Conservation (phyloP, 2,329 filamentous ascomycete genomes). For the Pestalotiopsis sp. region DNA sequence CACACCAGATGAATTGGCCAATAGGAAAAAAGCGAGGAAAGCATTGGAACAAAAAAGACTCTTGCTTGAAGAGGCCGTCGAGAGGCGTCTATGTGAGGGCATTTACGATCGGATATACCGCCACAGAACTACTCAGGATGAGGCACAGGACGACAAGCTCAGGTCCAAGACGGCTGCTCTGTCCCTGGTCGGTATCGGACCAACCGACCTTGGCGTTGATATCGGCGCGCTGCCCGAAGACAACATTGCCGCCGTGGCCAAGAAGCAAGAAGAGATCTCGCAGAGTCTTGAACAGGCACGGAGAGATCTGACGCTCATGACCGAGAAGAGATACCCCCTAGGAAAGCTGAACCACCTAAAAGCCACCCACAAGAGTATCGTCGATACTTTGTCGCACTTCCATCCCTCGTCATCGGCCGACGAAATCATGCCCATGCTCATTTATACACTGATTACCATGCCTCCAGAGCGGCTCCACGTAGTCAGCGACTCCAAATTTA, state of each 20-base stretch:
- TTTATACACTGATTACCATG: conserved; percentile 92
- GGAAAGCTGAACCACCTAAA: conserved; percentile 91
- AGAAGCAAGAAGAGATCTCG: conserved; percentile 69
- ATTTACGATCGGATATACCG: conserved; percentile 89
- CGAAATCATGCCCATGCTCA: conserved; percentile 94
- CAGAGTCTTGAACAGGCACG: conserved; percentile 73
- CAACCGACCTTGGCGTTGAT: conserved; percentile 82
- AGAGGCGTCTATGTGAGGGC: conserved; percentile 81
- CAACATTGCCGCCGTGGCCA: conserved; percentile 58
- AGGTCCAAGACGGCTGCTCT: conserved; percentile 92
- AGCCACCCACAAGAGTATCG: conserved; percentile 88
- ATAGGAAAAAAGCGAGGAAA: conserved; percentile 77
- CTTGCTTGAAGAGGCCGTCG: conserved; percentile 87
- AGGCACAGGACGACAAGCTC: conserved; percentile 91
- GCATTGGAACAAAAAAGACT: conserved; percentile 76
- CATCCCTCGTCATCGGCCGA: conserved; percentile 87
- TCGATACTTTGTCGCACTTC: conserved; percentile 76
- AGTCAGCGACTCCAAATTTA: conserved; percentile 93
- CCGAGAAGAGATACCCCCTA: conserved; percentile 82
- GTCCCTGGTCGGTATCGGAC: conserved; percentile 85
- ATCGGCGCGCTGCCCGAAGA: conserved; percentile 59
- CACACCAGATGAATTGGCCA: conserved; percentile 80
- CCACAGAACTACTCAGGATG: conserved; percentile 88
- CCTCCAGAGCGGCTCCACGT: conserved; percentile 84
- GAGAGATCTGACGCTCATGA: conserved; percentile 77